phyloP scores from a whole-genome alignment of 2,329 filamentous ascomycete species.

The Epichloe typhina region DNA sequence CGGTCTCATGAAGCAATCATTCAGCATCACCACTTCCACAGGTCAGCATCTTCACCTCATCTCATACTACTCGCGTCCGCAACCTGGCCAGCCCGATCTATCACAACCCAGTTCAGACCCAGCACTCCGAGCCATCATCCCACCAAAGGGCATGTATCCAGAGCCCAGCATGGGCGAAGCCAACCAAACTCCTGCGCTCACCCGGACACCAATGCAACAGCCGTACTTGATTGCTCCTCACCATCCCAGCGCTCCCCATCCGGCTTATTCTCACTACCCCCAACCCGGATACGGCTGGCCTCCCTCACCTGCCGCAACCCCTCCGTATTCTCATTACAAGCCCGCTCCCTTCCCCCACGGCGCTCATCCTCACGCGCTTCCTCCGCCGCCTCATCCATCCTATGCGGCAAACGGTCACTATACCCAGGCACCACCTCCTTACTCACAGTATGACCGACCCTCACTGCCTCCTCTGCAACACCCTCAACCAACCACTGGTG shows the following conservation, averaged over 20 bases:
- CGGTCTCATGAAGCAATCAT: constrained; percentile 98
- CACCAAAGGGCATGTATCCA: constrained; percentile 90
- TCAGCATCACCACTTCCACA: constrained; percentile 89
- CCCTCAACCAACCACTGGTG: constrained; percentile 12
- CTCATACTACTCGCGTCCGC: constrained; percentile 83
- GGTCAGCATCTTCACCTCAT: constrained; percentile 91
- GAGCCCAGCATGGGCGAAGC: constrained; percentile 86
- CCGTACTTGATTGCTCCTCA: constrained; percentile 25
- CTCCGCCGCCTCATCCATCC: constrained; percentile 15
- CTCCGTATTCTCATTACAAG: constrained; percentile 36
- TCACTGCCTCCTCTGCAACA: constrained; percentile 24
- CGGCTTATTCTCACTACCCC: constrained; percentile 26
- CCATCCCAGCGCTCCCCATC: constrained; percentile 16
- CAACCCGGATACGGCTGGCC: constrained; percentile 38
- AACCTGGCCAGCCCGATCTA: constrained; percentile 58
- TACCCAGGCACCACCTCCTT: constrained; percentile 6
- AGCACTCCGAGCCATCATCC: constrained; percentile 65
- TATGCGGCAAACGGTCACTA: constrained; percentile 18
- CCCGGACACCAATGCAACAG: constrained; percentile 54
- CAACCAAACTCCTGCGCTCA: constrained; percentile 67
- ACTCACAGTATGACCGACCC: constrained; percentile 19
- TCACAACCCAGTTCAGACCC: constrained; percentile 74
- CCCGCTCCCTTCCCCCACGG: constrained; percentile 21
- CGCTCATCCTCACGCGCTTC: constrained; percentile 13
- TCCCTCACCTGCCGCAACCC: constrained; percentile 41